A percentile compares a stretch with the other conserved stretches of the same genome.
These are phyloP conservation scores for Colletotrichum coccodes DNA, from an alignment of 2,329 filamentous ascomycete species.

Conservation along the genomic window DNA sequence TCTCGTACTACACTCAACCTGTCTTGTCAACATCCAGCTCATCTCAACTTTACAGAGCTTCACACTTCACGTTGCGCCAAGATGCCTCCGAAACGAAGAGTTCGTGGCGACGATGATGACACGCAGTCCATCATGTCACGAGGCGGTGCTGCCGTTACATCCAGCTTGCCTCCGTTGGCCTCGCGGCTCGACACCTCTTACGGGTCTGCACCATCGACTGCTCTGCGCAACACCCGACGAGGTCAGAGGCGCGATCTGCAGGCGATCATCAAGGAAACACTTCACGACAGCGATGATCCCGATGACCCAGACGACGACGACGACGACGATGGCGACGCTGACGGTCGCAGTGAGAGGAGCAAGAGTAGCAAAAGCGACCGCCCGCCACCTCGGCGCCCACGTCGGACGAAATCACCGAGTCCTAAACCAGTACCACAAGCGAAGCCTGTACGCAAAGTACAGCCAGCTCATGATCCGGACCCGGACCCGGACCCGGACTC, in stretches of 20 bases:
- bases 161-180: slow-evolving; percentile 36
- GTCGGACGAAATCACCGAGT: neutral
- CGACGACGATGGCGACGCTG: neutral
- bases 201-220: slow-evolving; percentile 34
- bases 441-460: neutral
- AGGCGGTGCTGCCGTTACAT: slow-evolving; percentile 33
- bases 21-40: neutral
- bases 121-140: neutral
- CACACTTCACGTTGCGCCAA: neutral
- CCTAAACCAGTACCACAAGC: neutral
- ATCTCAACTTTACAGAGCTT: neutral
- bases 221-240: slow-evolving; percentile 35
- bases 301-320: neutral
- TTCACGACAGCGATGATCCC: slow-evolving; percentile 19
- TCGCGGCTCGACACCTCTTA: slow-evolving; percentile 37
- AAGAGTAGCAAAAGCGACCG: neutral
- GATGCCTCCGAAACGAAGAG: slow-evolving; percentile 29
- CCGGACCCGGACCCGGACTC: slow-evolving; percentile 4
- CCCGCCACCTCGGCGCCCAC: neutral
- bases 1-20: slow-evolving; percentile 8
- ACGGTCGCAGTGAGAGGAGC: neutral
- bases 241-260: slow-evolving; percentile 35
- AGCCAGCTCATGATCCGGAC: neutral
- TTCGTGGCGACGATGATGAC: slow-evolving; percentile 12
- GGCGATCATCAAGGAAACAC: slow-evolving; percentile 33